A percentile compares a stretch with the other conserved stretches of the same genome.
Evolutionary conservation across 2,329 filamentous ascomycete species (phyloP).

Genomic region (Paracamarosporium sp.): DNA sequence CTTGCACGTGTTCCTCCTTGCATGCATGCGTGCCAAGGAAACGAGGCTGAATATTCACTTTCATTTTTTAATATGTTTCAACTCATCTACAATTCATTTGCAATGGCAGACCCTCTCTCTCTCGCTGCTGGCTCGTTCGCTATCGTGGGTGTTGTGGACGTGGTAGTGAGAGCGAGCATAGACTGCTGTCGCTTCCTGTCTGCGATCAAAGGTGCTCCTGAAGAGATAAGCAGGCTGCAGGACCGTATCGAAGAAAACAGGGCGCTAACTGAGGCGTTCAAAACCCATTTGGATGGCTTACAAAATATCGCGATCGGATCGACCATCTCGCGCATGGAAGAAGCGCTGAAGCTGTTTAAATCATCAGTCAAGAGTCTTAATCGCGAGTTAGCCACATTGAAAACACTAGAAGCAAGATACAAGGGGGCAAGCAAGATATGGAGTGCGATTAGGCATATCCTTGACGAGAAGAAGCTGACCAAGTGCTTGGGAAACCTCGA

Average conservation of each 20-base stretch:
- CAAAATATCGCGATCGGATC: background rate
- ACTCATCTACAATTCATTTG: background rate
- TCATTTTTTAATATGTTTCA: background rate
- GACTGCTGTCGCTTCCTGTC: constrained; percentile 20
- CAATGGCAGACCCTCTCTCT: background rate
- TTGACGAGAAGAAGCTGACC: constrained; percentile 1
- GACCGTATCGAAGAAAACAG: constrained; percentile 12
- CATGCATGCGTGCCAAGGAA: background rate
- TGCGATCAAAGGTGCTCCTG: constrained; percentile 17
- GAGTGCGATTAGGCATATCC: background rate
- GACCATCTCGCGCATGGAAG: background rate
- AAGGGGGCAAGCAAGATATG: background rate
- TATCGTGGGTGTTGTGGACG: constrained; percentile 22
- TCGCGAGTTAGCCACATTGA: background rate
- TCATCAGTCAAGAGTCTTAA: background rate
- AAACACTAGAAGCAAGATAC: background rate
- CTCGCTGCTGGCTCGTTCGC: constrained; percentile 20
- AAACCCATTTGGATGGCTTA: background rate
- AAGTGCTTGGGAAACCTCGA: background rate
- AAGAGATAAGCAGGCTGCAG: constrained; percentile 11
- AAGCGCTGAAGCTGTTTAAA: background rate
- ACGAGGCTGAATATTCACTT: background rate
- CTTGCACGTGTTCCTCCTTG: background rate
- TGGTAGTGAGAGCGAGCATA: constrained; percentile 16
- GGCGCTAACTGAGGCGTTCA: background rate